Evolutionary conservation across 352 stramenopile species (phyloP), one percentile per base, ranked within the genome.

Genomic region (Phytopythium delawarense): DNA sequence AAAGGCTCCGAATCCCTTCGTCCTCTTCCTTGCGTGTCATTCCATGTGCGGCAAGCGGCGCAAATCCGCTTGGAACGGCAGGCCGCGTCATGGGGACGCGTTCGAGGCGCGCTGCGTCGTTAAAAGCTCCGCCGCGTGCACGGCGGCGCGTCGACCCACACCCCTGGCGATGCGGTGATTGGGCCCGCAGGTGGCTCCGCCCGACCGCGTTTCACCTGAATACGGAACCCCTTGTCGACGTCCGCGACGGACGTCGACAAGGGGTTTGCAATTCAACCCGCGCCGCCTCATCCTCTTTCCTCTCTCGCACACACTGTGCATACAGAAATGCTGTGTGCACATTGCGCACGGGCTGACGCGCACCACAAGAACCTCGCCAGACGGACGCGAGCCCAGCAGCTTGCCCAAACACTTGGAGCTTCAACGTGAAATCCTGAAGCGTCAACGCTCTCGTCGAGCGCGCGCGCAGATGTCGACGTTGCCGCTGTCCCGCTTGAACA

Each of bases 391-490:
- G 25, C 25, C 25, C 25, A 28, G 25, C 30, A 44, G 21, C 12
- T 60, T 60, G 50, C 39, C 52, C 55, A 65, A 61, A 52, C 37
- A 50, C 30, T 16, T 21, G 34, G 20, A 61, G 55, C 60, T 60
- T 60, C 60, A 64, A 64, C 49, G 7, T 51, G 20, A 23, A 58
- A 65, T 64, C 60, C 60, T 65, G 60, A 65, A 65, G 60, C 37
- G 51, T 65, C 60, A 56, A 55, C 60, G 58, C 39, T 46, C 54
- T 37, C 54, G 54, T 60, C 54, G 54, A 58, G 52, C 52, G 20
- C 52, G 20, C 13, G 12, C 2, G 32, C 30, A 58, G 35, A 58
- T 48, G 35, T 58, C 52, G 52, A 58, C 52, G 52, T 58, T 58
- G 25, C 30, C 25, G 18, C 25, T 12, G 48, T 37, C 28, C 42